Conservation (phyloP, 441 rosid genomes). For the Erodium moschatum region DNA sequence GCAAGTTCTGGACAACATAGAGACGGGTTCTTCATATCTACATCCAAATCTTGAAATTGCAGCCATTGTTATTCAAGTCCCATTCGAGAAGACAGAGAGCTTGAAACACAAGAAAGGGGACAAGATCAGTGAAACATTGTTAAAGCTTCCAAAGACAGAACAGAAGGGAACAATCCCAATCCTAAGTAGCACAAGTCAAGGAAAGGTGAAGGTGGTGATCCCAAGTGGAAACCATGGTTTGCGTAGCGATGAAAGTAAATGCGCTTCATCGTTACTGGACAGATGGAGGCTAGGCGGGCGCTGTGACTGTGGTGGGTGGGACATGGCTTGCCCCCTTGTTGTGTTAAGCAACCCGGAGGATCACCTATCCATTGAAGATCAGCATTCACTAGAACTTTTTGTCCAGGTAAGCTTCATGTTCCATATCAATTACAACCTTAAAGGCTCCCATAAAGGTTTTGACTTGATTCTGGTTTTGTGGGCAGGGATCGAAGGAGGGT, state of each 20-base stretch:
- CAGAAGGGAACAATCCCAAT: constrained; percentile 26
- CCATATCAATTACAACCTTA: not conserved
- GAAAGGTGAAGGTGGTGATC: constrained; percentile 52
- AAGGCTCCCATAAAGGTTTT: not conserved
- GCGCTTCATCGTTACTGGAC: constrained; percentile 70
- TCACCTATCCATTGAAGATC: constrained; percentile 42
- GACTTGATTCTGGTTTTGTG: constrained; percentile 16
- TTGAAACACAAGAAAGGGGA: constrained; percentile 27
- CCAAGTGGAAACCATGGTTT: constrained; percentile 78
- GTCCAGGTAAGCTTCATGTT: constrained; percentile 44
- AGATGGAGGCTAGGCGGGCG: constrained; percentile 91
- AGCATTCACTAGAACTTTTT: constrained; percentile 52
- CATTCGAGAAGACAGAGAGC: constrained; percentile 66
- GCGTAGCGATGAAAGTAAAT: constrained; percentile 40
- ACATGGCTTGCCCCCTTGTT: constrained; percentile 82
- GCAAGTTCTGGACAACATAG: constrained; percentile 28
- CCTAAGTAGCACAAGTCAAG: constrained; percentile 26
- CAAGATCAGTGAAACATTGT: constrained; percentile 26
- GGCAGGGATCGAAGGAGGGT: constrained; percentile 60
- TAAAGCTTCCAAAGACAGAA: constrained; percentile 39
- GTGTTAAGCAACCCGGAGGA: constrained; percentile 51
- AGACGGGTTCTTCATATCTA: constrained; percentile 37
- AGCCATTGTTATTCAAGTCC: constrained; percentile 58
- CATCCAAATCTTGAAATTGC: constrained; percentile 67
- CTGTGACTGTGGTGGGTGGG: constrained; percentile 99